phyloP scores from a whole-genome alignment of 495 filamentous ascomycete genomes.

The Hyaloscypha hepaticicola region DNA sequence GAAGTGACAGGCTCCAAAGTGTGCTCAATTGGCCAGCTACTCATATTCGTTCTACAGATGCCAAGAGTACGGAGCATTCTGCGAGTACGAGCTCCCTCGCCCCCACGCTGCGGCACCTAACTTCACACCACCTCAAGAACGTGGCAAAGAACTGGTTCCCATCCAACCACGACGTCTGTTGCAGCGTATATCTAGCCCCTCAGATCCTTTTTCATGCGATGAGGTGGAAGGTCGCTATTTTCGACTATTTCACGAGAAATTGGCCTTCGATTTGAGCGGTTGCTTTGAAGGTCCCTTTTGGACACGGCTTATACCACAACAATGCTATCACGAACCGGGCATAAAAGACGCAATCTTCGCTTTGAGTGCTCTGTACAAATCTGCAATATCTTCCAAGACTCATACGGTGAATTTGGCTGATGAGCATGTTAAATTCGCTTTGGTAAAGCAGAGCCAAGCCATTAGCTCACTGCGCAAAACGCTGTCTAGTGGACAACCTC shows the following conservation, averaged over 20 bases:
- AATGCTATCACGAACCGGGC: conserved; percentile 57
- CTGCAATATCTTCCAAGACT: conserved; percentile 14
- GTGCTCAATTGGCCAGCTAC: conserved; percentile 18
- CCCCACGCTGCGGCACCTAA: conserved; percentile 28
- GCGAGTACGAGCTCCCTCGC: conserved; percentile 22
- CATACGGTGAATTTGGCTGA: conserved; percentile 19
- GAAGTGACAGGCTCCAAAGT: conserved; percentile 22
- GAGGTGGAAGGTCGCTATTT: conserved; percentile 54
- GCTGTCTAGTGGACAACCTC: conserved; percentile 13
- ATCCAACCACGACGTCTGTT: conserved; percentile 21
- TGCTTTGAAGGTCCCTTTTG: conserved; percentile 62
- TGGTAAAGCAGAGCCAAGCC: conserved; percentile 24
- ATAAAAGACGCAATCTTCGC: conserved; percentile 64
- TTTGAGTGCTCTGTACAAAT: conserved; percentile 49
- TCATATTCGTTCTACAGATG: conserved; percentile 24
- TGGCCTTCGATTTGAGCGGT: conserved; percentile 55
- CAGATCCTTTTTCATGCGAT: conserved; percentile 19
- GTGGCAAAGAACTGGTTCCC: conserved; percentile 35
- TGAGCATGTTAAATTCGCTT: conserved; percentile 26
- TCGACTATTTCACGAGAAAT: conserved; percentile 55
- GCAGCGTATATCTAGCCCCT: conserved; percentile 13
- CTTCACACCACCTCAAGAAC: conserved; percentile 28
- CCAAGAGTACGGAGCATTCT: conserved; percentile 27
- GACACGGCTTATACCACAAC: conserved; percentile 54
- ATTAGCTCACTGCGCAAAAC: conserved; percentile 22